Evolutionary conservation across 768 basidiomycete species (phyloP).

Genomic region (Rhodosporidiobolus sp.): DNA sequence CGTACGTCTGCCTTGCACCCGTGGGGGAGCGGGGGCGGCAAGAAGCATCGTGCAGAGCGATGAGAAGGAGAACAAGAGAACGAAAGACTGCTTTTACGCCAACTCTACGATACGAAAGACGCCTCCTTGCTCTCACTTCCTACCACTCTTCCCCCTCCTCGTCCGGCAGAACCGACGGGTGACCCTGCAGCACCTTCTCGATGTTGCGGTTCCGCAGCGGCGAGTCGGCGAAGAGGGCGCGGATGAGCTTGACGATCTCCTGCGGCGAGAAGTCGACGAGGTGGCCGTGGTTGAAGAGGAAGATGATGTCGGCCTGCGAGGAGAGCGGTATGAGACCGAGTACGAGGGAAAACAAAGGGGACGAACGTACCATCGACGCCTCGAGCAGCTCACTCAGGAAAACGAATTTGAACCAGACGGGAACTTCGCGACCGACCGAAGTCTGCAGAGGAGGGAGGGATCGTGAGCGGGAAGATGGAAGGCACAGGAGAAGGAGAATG

Average conservation of each 20-base stretch:
- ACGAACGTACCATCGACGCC: conserved; percentile 38
- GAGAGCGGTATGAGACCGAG: conserved; percentile 22
- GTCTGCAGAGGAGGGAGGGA: conserved; percentile 21
- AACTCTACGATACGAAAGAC: too few species aligned
- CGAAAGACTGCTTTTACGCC: too few species aligned
- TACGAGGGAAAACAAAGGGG: background rate
- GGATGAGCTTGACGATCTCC: conserved; percentile 50
- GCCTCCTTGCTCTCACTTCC: too few species aligned
- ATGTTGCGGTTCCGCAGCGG: conserved; percentile 41
- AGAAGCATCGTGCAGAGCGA: too few species aligned
- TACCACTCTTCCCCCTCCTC: conserved; percentile 28
- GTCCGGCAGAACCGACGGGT: conserved; percentile 16
- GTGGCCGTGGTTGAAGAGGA: conserved; percentile 51
- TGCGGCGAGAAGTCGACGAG: conserved; percentile 51
- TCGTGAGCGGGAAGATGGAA: too few species aligned
- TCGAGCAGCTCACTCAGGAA: conserved; percentile 53
- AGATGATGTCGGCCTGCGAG: conserved; percentile 52
- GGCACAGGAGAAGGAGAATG: background rate
- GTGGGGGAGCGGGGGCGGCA: too few species aligned
- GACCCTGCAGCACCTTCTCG: conserved; percentile 37
- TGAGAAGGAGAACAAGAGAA: too few species aligned
- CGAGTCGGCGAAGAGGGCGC: conserved; percentile 49
- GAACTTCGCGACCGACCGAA: conserved; percentile 49
- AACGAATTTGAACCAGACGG: conserved; percentile 53
- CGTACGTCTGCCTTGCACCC: too few species aligned